These are phyloP conservation scores for Myxozyma melibiosi DNA, from an alignment of 805 yeast genomes.

Conservation along the genomic window DNA sequence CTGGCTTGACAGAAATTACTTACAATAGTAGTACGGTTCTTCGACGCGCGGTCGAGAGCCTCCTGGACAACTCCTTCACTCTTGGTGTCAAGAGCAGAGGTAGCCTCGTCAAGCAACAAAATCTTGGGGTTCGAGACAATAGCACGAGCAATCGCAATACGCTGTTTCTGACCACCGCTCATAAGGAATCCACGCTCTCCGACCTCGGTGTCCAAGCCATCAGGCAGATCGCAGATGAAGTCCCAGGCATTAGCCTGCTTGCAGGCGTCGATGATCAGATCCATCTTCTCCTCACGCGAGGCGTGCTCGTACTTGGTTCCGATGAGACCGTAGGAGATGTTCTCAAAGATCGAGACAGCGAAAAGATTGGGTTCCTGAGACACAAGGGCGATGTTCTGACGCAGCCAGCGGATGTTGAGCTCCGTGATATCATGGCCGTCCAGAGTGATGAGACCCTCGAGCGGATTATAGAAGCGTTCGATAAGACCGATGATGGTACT, in stretches of 20 bases:
- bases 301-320: slow-evolving; percentile 41
- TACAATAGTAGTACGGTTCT: slow-evolving; percentile 57
- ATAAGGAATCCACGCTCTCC: slow-evolving; percentile 62
- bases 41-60: slow-evolving; percentile 47
- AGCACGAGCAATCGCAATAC: slow-evolving; percentile 66
- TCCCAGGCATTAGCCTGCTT: slow-evolving; percentile 55
- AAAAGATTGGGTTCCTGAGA: slow-evolving; percentile 63
- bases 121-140: slow-evolving; percentile 57
- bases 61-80: slow-evolving; percentile 62
- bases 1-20: background rate
- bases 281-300: slow-evolving; percentile 44
- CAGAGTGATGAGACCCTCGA: slow-evolving; percentile 50
- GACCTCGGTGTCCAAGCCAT: slow-evolving; percentile 52
- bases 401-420: slow-evolving; percentile 54
- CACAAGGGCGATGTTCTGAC: slow-evolving; percentile 60
- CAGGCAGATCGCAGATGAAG: slow-evolving; percentile 56
- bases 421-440: slow-evolving; percentile 54
- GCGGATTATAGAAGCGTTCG: slow-evolving; percentile 61
- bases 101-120: slow-evolving; percentile 64
- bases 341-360: slow-evolving; percentile 78
- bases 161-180: slow-evolving; percentile 69
- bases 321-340: slow-evolving; percentile 72
- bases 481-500: slow-evolving; percentile 54
- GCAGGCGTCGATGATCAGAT: slow-evolving; percentile 48
- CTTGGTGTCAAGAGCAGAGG: slow-evolving; percentile 66